Percentiles rank a stretch among this genome's conserved stretches.
Conservation (phyloP, 106 monocot genomes). For the Posidonia australis region DNA sequence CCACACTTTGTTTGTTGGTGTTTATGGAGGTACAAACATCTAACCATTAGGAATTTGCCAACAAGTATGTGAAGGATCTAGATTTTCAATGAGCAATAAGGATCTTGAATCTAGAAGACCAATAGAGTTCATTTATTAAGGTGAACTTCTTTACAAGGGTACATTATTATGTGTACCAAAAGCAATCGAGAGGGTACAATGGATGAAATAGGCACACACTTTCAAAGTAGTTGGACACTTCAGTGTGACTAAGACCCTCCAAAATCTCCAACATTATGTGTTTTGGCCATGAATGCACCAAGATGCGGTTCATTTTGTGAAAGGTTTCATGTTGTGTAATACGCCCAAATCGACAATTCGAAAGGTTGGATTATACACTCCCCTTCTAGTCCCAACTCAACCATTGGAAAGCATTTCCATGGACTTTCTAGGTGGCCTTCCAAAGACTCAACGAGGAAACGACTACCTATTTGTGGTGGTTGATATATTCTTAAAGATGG, state of each 20-base stretch:
- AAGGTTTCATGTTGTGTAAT: not conserved
- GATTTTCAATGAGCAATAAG: not conserved
- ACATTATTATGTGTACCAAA: not conserved
- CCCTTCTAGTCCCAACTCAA: not conserved
- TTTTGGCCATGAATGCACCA: no score
- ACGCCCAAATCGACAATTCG: not conserved
- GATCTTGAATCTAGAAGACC: not conserved
- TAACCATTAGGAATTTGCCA: not conserved
- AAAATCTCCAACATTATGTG: no score
- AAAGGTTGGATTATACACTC: slow-evolving; percentile 6
- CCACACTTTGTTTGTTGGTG: not conserved
- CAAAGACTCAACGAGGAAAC: not conserved
- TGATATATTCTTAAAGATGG: slow-evolving; percentile 4
- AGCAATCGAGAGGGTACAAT: not conserved
- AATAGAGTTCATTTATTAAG: not conserved
- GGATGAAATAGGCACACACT: not conserved
- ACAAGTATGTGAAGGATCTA: not conserved
- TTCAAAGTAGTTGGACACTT: not conserved
- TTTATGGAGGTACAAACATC: not conserved
- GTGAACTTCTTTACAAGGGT: not conserved
- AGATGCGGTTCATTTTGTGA: not conserved
- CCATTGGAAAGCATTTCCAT: slow-evolving; percentile 10
- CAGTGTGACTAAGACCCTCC: not conserved
- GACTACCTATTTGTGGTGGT: slow-evolving; percentile 4
- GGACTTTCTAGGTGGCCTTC: slow-evolving; percentile 4